These are phyloP conservation scores for Globisporangium abappressorium DNA, from an alignment of 352 stramenopile genomes.

Conservation along the genomic window DNA sequence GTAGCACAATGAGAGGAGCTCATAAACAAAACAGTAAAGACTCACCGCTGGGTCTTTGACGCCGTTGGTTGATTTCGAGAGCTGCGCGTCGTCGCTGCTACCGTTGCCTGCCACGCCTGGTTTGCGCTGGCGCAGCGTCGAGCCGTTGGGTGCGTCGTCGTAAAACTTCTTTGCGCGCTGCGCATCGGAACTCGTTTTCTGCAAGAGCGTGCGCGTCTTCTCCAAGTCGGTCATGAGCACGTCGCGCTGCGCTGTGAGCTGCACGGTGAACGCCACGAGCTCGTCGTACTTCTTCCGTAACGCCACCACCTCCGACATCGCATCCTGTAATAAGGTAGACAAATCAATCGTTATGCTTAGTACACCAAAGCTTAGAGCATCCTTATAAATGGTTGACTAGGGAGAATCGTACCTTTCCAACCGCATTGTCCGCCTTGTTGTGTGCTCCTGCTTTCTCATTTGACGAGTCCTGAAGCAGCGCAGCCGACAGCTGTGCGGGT, in stretches of 20 bases:
- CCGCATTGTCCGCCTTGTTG: slow-evolving; percentile 8
- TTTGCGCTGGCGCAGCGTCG: slow-evolving; percentile 75
- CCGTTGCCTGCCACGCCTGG: slow-evolving; percentile 20
- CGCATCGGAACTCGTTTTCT: slow-evolving; percentile 64
- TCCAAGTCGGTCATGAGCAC: slow-evolving; percentile 82
- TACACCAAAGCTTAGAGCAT: neutral
- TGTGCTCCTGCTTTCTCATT: slow-evolving; percentile 4
- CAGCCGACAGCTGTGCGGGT: slow-evolving; percentile 50
- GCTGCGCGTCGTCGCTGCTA: slow-evolving; percentile 32
- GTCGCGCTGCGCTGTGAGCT: slow-evolving; percentile 82
- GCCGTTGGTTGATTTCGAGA: slow-evolving; percentile 24
- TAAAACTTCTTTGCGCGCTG: slow-evolving; percentile 63
- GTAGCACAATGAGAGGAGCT: neutral
- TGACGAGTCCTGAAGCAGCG: slow-evolving; percentile 47
- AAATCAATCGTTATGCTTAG: neutral
- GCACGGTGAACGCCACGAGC: slow-evolving; percentile 87
- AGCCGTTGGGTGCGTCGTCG: slow-evolving; percentile 37
- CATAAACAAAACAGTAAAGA: neutral
- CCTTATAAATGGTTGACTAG: neutral
- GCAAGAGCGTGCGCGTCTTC: slow-evolving; percentile 69
- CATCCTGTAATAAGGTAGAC: slow-evolving; percentile 28
- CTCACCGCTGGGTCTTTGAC: slow-evolving; percentile 59
- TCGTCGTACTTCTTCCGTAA: slow-evolving; percentile 90
- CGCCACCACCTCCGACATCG: slow-evolving; percentile 52
- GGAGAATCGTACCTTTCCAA: slow-evolving; percentile 17